Evolutionary conservation across 2,329 filamentous ascomycete genomes (phyloP).

Genomic region (Phyllachora maydis): DNA sequence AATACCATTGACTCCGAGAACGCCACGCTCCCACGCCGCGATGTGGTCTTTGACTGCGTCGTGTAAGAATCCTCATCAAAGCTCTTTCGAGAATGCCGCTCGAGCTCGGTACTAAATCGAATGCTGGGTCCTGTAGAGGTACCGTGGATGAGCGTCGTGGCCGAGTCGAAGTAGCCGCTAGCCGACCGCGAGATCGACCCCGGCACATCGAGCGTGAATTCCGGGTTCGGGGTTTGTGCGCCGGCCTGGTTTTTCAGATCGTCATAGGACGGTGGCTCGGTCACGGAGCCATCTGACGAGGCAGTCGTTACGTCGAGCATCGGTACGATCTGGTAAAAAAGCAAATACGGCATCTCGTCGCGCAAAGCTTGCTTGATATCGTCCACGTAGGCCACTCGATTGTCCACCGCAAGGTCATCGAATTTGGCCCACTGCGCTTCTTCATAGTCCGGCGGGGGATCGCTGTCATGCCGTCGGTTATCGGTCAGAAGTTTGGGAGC

Average conservation of each 20-base stretch:
- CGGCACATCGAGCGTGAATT: constrained; percentile 5
- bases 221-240: constrained; percentile 9
- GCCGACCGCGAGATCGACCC: constrained; percentile 12
- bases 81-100: constrained; percentile 24
- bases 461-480: constrained; percentile 31
- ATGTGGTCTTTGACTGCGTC: constrained; percentile 12
- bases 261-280: constrained; percentile 37
- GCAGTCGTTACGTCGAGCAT: constrained; percentile 46
- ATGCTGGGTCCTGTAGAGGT: constrained; percentile 21
- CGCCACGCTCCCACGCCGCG: constrained; percentile 28
- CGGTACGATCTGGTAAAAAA: constrained; percentile 89
- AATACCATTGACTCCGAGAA: constrained; percentile 22
- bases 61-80: constrained; percentile 18
- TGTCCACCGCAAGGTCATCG: constrained; percentile 54
- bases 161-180: constrained; percentile 24
- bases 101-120: constrained; percentile 32
- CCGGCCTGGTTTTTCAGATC: constrained; percentile 24
- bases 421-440: constrained; percentile 76
- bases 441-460: constrained; percentile 43
- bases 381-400: constrained; percentile 56
- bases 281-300: constrained; percentile 23
- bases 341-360: constrained; percentile 78
- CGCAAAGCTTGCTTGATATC: constrained; percentile 57
- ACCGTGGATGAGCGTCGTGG: constrained; percentile 13
- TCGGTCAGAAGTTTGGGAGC: constrained; percentile 40